Evolutionary conservation across 495 filamentous ascomycete genomes (phyloP), one percentile per base, ranked within the genome.

Genomic region (Daldinia caldariorum): DNA sequence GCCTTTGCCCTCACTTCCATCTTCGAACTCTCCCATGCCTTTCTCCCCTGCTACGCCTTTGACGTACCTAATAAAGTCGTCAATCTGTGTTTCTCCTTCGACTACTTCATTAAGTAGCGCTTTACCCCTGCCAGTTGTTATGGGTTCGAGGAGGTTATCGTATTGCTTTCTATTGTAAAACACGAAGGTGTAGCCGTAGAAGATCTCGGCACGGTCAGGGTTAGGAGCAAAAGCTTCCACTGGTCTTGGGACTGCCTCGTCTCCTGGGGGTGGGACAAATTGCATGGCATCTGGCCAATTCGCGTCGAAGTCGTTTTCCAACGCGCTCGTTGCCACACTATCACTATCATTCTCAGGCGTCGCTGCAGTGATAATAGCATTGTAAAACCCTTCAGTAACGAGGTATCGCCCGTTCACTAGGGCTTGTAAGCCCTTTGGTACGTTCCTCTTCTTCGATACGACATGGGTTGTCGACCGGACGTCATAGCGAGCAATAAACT

Each of bases 391-490:
- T 50, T 92, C 86, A 8, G 89, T 88, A 12, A 97, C 94, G 53
- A 98, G 90, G 68, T 89, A 88, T 82, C 85, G 91, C 12, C 86
- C 93, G 69, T 94, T 91, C 55, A 97, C 88, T 22, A 99, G 83
- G n/a, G 92, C 94, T 74, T 97, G 93, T 4, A 98, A 79, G 0
- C 90, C 91, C 66, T 92, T 93, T 2, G 93, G 87, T 0, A 91
- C 94, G 78, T 99, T 99, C 43, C 95, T 86, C 79, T 97, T 97
- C 75, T 87, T 90, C 14, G 92, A 89, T 18, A 98, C 89, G 18
- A 97, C 90, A 77, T 99, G 94, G 0, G 94, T 96, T 0, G 95
- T 97, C 0, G 83, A 77, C 43, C 79, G 86, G 39, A 84, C 76
- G 2, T 93, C 81, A 76, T 92, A 98, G 14, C 90, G 87, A 18